phyloP scores from a whole-genome alignment of 805 yeast genomes.

The Lachancea sp. region DNA sequence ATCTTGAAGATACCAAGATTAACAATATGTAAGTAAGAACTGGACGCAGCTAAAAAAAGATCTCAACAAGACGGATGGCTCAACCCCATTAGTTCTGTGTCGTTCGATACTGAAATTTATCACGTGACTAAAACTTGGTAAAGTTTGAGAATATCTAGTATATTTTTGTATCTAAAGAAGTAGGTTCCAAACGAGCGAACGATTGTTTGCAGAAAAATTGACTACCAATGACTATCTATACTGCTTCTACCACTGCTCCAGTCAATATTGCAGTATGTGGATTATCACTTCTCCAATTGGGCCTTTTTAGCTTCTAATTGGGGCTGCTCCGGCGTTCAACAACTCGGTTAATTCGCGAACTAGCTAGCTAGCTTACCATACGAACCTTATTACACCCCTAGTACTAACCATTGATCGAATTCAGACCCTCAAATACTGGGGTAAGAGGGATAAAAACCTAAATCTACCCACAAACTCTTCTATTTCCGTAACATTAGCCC shows the following conservation, averaged over 20 bases:
- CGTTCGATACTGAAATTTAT: no score
- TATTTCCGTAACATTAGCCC: slow-evolving; percentile 88
- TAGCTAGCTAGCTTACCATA: not conserved
- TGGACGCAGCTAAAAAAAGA: no score
- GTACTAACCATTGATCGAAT: slow-evolving; percentile 10
- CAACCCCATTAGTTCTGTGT: no score
- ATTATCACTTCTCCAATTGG: not conserved
- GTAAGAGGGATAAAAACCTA: slow-evolving; percentile 82
- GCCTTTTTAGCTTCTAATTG: not conserved
- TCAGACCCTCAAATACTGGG: slow-evolving; percentile 95
- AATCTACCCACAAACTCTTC: slow-evolving; percentile 96
- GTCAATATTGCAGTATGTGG: slow-evolving; percentile 88
- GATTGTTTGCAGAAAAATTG: no score
- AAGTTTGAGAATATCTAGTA: no score
- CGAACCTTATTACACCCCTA: not conserved
- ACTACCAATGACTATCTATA: slow-evolving; percentile 43
- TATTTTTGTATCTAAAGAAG: no score
- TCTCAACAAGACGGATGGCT: no score
- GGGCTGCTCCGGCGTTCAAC: not conserved
- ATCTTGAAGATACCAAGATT: no score
- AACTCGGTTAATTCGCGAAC: not conserved
- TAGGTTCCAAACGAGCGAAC: not conserved
- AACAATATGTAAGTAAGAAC: no score
- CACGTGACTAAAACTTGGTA: no score
- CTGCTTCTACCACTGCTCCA: slow-evolving; percentile 90